phyloP scores from a whole-genome alignment of 768 basidiomycete genomes.

The Hypholoma fasciculare region DNA sequence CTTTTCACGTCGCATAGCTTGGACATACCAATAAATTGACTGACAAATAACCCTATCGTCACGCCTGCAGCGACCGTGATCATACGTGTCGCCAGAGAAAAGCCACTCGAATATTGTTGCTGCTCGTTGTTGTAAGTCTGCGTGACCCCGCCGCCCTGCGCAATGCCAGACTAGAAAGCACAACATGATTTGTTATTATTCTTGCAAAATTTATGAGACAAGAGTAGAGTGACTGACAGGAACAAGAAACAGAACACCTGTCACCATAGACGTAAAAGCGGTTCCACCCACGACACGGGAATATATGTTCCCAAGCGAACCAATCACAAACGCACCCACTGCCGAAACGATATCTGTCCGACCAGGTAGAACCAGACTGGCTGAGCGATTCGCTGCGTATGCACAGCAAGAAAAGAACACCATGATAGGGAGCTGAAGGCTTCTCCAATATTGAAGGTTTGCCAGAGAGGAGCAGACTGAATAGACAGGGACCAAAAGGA shows the following conservation, averaged over 20 bases:
- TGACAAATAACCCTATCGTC: constrained; percentile 81
- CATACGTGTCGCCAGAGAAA: constrained; percentile 80
- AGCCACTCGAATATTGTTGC: constrained; percentile 74
- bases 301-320: constrained; percentile 80
- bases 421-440: constrained; percentile 76
- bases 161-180: constrained; percentile 62
- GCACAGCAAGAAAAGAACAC: constrained; percentile 74
- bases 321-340: constrained; percentile 75
- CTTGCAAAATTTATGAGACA: not conserved
- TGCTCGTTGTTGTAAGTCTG: constrained; percentile 60
- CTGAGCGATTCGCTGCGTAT: constrained; percentile 68
- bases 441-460: constrained; percentile 73
- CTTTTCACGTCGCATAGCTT: not conserved
- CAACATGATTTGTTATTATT: constrained; percentile 8
- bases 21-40: constrained; percentile 60
- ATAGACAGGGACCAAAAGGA: constrained; percentile 76
- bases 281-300: constrained; percentile 75
- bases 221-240: constrained; percentile 53
- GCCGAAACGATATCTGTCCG: constrained; percentile 76
- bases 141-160: constrained; percentile 70
- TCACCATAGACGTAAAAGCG: constrained; percentile 90
- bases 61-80: constrained; percentile 84
- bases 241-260: constrained; percentile 88
- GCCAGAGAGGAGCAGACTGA: constrained; percentile 72
- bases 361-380: constrained; percentile 60